Evolutionary conservation across 805 yeast genomes (phyloP).

Genomic region (Sugiyamaella chiloensis): DNA sequence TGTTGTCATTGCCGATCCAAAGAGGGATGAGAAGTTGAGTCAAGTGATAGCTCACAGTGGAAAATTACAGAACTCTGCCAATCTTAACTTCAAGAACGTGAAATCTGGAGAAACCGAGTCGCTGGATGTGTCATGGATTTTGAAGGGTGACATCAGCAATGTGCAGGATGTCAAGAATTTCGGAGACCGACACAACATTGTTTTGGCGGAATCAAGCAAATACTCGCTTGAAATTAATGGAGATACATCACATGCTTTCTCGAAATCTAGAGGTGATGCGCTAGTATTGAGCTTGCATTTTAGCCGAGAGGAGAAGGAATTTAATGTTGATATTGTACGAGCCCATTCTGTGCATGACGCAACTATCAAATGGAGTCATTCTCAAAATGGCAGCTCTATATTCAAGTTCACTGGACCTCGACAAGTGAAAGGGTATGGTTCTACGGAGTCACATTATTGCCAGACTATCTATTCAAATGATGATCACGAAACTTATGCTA

Average conservation of each 20-base stretch:
- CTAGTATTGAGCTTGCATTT: background rate
- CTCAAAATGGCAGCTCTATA: constrained; percentile 11
- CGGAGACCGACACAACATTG: constrained; percentile 8
- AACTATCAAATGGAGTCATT: background rate
- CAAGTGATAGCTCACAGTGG: background rate
- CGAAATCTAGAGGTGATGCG: background rate
- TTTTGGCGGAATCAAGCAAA: background rate
- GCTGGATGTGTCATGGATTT: background rate
- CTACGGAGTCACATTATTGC: constrained; percentile 5
- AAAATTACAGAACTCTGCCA: background rate
- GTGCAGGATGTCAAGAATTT: constrained; percentile 1
- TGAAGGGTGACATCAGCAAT: constrained; percentile 6
- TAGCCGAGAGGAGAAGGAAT: background rate
- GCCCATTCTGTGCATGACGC: background rate
- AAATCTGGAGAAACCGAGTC: background rate
- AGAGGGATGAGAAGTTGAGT: background rate
- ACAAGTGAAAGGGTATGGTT: constrained; percentile 5
- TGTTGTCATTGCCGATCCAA: background rate
- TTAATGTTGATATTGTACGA: background rate
- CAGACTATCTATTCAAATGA: background rate
- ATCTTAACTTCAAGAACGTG: background rate
- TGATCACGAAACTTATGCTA: background rate
- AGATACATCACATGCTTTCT: background rate
- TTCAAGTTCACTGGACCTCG: constrained; percentile 1
- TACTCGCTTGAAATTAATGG: background rate